Evolutionary conservation across 106 monocot species (phyloP), one percentile per base, ranked within the genome.

Genomic region (Dioscorea alata): DNA sequence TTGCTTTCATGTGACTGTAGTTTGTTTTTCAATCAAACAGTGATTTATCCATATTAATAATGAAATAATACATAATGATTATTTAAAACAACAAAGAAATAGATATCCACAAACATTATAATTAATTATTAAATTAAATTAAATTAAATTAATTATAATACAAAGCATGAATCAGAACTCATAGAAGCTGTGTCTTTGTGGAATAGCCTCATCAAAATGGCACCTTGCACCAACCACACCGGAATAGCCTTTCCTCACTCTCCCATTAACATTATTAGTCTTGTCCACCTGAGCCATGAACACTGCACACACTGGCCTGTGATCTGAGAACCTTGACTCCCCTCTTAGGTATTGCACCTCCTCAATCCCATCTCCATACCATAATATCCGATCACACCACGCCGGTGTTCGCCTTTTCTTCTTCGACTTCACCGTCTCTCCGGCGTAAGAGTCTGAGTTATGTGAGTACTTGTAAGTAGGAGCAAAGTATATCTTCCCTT

Each of bases 321-420:
- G 94, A 66, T 95, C 94, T 0, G 94, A 95, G 68, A 95, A 88
- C 61, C 75, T 78, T 59, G 83, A 91, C 73, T 95, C 91, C 34
- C 83, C 91, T 76, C 94, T 74, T 13, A 77, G 75, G 32, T 95
- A 95, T 49, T 84, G 81, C 17, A 88, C 57, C 71, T 91, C 91
- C 53, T 95, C 82, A 3, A 95, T 83, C 2, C 88, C 89, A 18
- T 84, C 71, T 10, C 94, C 94, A 15, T 75, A 60, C 90, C 94
- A 94, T 23, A 94, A 59, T 64, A 89, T 86, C 20, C 93, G 73
- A 75, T 94, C 93, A 33, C 93, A 94, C 89, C 93, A 94, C 50
- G 89, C 84, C 6, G 93, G 93, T n/a, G 93, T 93, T 78, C 93
- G 67, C 1, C 93, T 78, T 49, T 89, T 93, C 70, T 82, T 86